Percentiles rank a stretch among this genome's conserved stretches.
phyloP scores from a whole-genome alignment of 2,329 filamentous ascomycete genomes.

The Catunica adiposa region DNA sequence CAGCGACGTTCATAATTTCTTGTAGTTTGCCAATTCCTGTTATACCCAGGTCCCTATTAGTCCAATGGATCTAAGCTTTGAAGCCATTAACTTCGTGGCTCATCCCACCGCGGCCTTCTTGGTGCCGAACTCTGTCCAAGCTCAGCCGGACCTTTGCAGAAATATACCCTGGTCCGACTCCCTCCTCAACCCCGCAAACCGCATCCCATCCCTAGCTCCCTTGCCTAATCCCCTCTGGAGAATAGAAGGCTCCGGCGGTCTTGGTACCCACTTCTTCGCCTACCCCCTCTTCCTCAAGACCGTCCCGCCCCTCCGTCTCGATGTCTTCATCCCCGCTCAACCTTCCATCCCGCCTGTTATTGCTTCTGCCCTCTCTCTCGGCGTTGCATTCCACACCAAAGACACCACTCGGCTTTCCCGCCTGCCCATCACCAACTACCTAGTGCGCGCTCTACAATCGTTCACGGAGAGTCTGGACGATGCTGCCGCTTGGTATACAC shows the following conservation, averaged over 20 bases:
- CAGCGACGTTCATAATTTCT: background rate
- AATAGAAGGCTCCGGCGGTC: constrained; percentile 40
- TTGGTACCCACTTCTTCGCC: constrained; percentile 41
- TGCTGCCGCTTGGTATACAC: constrained; percentile 24
- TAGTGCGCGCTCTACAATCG: constrained; percentile 35
- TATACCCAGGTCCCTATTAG: constrained; percentile 3
- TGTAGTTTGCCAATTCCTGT: background rate
- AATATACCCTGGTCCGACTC: constrained; percentile 29
- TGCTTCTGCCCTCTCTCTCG: constrained; percentile 31
- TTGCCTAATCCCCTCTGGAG: constrained; percentile 34
- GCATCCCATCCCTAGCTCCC: constrained; percentile 38
- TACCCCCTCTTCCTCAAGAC: constrained; percentile 34
- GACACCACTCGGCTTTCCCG: constrained; percentile 30
- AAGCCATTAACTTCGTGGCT: constrained; percentile 37
- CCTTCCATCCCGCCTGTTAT: constrained; percentile 26
- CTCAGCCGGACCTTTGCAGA: background rate
- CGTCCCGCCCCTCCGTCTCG: constrained; percentile 36
- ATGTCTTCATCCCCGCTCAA: constrained; percentile 40
- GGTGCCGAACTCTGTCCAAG: background rate
- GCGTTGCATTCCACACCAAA: constrained; percentile 38
- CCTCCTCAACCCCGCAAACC: constrained; percentile 41
- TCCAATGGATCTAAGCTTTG: constrained; percentile 37
- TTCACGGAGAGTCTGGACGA: constrained; percentile 28
- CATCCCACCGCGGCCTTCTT: constrained; percentile 40
- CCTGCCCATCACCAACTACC: constrained; percentile 36